Evolutionary conservation across 2,329 filamentous ascomycete species (phyloP).

Genomic region (Thelonectria rubi): DNA sequence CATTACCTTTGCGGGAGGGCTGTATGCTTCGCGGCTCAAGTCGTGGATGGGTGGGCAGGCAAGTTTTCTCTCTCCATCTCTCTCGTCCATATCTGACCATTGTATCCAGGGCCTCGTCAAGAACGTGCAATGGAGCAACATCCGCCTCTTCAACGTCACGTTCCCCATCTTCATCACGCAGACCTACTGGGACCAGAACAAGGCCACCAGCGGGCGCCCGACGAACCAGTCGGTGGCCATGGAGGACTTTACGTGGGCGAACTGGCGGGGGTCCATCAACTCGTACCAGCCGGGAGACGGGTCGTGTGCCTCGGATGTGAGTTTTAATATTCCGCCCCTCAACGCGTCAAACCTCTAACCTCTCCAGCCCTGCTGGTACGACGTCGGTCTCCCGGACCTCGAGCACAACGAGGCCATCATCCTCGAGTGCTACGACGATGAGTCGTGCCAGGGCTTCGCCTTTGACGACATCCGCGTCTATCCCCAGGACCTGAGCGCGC

Average conservation of each 20-base stretch:
- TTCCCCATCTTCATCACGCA: conserved; percentile 26
- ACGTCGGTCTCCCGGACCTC: conserved; percentile 21
- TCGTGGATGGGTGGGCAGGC: conserved; percentile 25
- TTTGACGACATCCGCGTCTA: conserved; percentile 19
- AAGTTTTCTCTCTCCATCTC: neutral
- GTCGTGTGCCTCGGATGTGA: conserved; percentile 22
- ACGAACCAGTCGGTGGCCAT: conserved; percentile 18
- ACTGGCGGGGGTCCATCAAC: conserved; percentile 23
- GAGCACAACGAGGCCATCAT: conserved; percentile 24
- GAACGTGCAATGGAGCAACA: conserved; percentile 24
- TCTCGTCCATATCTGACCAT: neutral
- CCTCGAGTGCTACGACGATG: conserved; percentile 23
- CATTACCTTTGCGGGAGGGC: conserved; percentile 22
- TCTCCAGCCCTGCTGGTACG: conserved; percentile 19
- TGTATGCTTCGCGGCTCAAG: conserved; percentile 22
- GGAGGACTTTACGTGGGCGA: conserved; percentile 22
- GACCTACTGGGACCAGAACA: conserved; percentile 25
- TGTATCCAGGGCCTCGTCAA: conserved; percentile 17
- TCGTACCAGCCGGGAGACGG: conserved; percentile 22
- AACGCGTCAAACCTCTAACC: too few species aligned
- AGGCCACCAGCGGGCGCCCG: conserved; percentile 16
- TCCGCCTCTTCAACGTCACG: conserved; percentile 25
- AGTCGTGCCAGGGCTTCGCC: conserved; percentile 23
- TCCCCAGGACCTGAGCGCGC: conserved; percentile 17
- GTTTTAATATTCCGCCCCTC: too few species aligned